Percentiles rank a stretch among this genome's conserved stretches.
Conservation (phyloP, 345 rosid species). For the Citrus glauca region DNA sequence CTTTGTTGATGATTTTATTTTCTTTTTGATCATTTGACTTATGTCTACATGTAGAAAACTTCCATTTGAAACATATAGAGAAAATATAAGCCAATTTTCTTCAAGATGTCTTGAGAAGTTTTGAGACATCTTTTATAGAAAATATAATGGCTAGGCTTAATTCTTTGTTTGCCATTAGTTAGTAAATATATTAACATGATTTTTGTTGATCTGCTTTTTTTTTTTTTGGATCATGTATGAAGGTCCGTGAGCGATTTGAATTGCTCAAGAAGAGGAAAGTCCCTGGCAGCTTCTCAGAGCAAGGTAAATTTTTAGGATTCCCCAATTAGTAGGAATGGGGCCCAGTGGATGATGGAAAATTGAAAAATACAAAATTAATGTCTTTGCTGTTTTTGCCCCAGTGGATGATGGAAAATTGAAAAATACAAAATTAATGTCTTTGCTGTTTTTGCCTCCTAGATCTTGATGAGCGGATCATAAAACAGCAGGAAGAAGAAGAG, state of each 20-base stretch:
- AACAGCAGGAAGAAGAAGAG: slow-evolving; percentile 91
- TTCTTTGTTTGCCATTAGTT: neutral
- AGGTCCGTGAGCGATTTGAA: slow-evolving; percentile 95
- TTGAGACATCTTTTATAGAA: neutral
- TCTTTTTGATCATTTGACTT: neutral
- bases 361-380: neutral
- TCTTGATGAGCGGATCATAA: slow-evolving; percentile 82
- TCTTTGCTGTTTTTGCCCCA: neutral
- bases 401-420: neutral
- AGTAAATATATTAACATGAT: neutral
- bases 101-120: neutral
- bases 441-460: slow-evolving; percentile 29
- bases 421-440: neutral
- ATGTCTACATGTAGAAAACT: neutral
- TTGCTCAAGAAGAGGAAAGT: slow-evolving; percentile 71
- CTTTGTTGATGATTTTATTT: neutral
- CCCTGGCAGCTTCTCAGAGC: slow-evolving; percentile 89
- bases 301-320: slow-evolving; percentile 42
- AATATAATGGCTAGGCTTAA: neutral
- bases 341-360: neutral
- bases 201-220: neutral
- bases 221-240: slow-evolving; percentile 2
- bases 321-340: neutral
- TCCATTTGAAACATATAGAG: neutral
- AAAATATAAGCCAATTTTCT: neutral